Base-by-base conservation (phyloP, 495 filamentous ascomycete genomes). In the Penicillium simplicissimum region DNA sequence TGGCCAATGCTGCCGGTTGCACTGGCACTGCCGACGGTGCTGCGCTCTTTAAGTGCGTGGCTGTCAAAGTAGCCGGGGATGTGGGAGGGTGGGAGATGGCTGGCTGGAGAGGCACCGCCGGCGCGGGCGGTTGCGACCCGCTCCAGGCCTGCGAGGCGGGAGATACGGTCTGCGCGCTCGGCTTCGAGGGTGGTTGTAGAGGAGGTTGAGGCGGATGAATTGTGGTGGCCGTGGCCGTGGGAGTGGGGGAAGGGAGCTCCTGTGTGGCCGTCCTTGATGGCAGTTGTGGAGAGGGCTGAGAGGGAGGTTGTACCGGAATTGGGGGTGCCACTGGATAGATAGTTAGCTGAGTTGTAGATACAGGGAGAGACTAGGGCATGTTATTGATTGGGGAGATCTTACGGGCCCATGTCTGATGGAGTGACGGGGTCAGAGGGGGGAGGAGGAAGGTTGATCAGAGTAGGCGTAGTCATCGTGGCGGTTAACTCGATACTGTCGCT, bases 101-200 rank as follows among this genome's bases (percentile, higher is more conserved):
- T 66, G 34, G 63, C 65, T 62, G 67, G 74, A 19, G 65, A 68
- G 43, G 67, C 55, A 60, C 78, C 76, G 56, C 67, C 81, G 13
- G 79, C 74, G 33, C 90, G 88, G 11, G 85, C 81, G 14, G 88
- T 87, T 9, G 88, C 84, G 25, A 96, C 87, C 21, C 89, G 85
- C 67, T 93, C 91, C 36, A 97, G 81, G 42, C 93, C 93, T 8
- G 92, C 89, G 15, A 97, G 85, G 28, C 93, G 91, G 37, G 91
- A 95, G 70, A 97, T 96, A 66, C 93, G 92, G 75, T 96, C 93
- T 53, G 91, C 92, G 65, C 93, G 92, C 74, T 97, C 93, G 56
- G 92, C 92, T 62, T 95, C 92, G 28, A 93, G 85, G 59, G 87
- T 89, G 53, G 83, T 90, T 40, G 82, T 82, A 8, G 87, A 90